These are phyloP conservation scores for Rhodotorula sphaerocarpa DNA, from an alignment of 768 basidiomycete genomes.

Conservation along the genomic window DNA sequence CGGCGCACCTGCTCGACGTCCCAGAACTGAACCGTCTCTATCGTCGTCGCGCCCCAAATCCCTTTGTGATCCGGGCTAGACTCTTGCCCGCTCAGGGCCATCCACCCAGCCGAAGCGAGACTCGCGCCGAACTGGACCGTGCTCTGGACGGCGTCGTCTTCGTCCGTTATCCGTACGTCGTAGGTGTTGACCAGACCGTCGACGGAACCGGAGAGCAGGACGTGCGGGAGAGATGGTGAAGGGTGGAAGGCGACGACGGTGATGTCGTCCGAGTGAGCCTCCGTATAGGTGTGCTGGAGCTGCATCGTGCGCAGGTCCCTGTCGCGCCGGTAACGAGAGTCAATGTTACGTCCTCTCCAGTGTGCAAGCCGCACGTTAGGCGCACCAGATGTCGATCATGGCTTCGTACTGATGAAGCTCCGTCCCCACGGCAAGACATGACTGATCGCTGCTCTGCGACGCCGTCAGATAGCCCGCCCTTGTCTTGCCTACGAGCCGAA, in stretches of 20 bases:
- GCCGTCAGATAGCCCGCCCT: slow-evolving; percentile 34
- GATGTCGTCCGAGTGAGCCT: slow-evolving; percentile 39
- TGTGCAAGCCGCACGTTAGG: too few relatives aligned
- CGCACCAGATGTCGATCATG: slow-evolving; percentile 37
- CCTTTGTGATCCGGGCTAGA: slow-evolving; percentile 18
- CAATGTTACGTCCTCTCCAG: not conserved
- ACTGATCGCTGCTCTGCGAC: slow-evolving; percentile 32
- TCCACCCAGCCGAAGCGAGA: slow-evolving; percentile 31
- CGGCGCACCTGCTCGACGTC: slow-evolving; percentile 34
- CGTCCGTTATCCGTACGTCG: slow-evolving; percentile 38
- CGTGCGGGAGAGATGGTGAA: slow-evolving; percentile 30
- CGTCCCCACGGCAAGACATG: slow-evolving; percentile 34
- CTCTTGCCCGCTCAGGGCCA: slow-evolving; percentile 19
- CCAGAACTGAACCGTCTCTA: slow-evolving; percentile 37
- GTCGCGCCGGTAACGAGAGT: not conserved
- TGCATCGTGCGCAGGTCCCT: slow-evolving; percentile 34
- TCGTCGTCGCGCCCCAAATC: slow-evolving; percentile 34
- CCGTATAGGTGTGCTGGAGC: slow-evolving; percentile 35
- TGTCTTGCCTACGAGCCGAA: slow-evolving; percentile 9
- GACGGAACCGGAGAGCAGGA: slow-evolving; percentile 36
- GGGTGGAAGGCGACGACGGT: slow-evolving; percentile 38
- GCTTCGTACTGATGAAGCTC: slow-evolving; percentile 36
- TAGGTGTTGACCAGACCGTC: slow-evolving; percentile 38
- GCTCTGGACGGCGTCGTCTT: slow-evolving; percentile 37
- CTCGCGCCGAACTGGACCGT: slow-evolving; percentile 37